Evolutionary conservation across 176 grass and related monocot genomes (phyloP), one percentile per base, ranked within the genome.

Genomic region (Tillandsia leiboldiana): DNA sequence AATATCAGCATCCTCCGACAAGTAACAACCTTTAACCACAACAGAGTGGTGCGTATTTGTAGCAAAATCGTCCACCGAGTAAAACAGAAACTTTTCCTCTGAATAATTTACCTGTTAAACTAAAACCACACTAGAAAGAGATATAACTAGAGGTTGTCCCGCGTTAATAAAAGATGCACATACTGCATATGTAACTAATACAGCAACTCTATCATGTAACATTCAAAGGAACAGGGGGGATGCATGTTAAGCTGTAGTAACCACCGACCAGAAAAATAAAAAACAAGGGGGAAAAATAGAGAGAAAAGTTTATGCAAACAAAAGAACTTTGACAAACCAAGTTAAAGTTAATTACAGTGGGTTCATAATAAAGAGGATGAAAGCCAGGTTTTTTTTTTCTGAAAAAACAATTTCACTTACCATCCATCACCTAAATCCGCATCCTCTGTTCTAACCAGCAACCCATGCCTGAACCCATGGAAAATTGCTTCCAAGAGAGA

Each of bases 401-500:
- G 6, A 8, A 6, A 59, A 59, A 10, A 15, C 1, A 59, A 59
- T 18, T 15, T 59, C 56, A 8, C 15, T 70, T 52, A 70, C 68
- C 68, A 53, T 53, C 50, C 23, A 28, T 70, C 68, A 20, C 23
- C 22, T 50, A 53, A 51, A 14, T 17, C 26, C 50, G 53, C 15
- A 47, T 26, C 63, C 63, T 66, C 73, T 66, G 13, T 53, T 49
- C 28, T 48, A 66, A 48, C 22, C 73, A 66, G 63, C 61, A 75
- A 66, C n/a, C 33, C 11, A 50, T 64, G 29, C 71, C 73, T 66
- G 73, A 66, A 53, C 49, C 63, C 53, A 72, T 61, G 58, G 14
- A 52, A 67, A 75, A 66, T 48, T 47, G 49, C 79, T 81, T 81
- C 78, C 10, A 63, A 65, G 4, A 73, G 68, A 71, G 81, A 67